These are phyloP conservation scores for Russula emetica DNA, from an alignment of 768 basidiomycete genomes.

Conservation along the genomic window DNA sequence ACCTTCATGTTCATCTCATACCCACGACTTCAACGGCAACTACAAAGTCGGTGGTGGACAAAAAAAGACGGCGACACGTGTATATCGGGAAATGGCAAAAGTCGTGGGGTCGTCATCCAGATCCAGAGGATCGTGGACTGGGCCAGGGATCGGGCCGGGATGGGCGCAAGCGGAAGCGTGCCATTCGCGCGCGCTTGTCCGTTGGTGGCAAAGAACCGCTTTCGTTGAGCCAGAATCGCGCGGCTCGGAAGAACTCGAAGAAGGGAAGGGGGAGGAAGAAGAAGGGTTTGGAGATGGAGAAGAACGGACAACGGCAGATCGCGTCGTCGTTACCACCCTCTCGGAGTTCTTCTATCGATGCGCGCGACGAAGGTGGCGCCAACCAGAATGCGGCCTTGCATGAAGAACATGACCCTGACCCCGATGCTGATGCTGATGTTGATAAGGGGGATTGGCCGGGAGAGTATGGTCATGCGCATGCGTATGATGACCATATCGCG, in stretches of 20 bases:
- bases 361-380: background rate
- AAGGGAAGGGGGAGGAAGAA: background rate
- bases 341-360: background rate
- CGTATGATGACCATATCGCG: background rate
- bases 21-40: background rate
- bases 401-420: background rate
- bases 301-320: background rate
- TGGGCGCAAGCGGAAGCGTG: constrained; percentile 1
- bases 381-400: background rate
- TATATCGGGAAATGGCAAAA: constrained; percentile 13
- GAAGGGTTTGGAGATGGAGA: background rate
- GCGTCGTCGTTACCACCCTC: background rate
- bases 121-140: background rate
- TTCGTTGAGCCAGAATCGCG: no score
- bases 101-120: constrained; percentile 17
- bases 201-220: constrained; percentile 7
- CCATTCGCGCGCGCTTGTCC: background rate
- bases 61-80: background rate
- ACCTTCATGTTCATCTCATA: background rate
- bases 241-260: background rate
- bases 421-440: background rate
- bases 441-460: constrained; percentile 11
- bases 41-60: background rate
- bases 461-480: background rate
- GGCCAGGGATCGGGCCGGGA: background rate